Percentiles rank a stretch among this genome's conserved stretches.
Evolutionary conservation across 805 yeast species (phyloP).

Genomic region (Candida glaebosa): DNA sequence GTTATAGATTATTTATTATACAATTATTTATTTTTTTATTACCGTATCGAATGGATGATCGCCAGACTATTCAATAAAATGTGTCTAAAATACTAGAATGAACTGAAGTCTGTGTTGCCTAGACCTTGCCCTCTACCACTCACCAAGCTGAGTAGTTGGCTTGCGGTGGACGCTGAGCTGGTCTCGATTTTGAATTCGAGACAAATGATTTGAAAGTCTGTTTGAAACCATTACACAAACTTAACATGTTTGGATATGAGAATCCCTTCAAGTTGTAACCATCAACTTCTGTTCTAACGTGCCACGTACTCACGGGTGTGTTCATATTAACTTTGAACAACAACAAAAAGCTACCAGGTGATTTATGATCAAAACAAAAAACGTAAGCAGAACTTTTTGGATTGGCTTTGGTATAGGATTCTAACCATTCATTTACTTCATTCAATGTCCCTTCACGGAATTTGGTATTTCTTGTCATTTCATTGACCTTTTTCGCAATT

Average conservation of each 20-base stretch:
- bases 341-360: conserved; percentile 91
- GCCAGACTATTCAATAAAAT: not conserved
- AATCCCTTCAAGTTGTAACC: conserved; percentile 80
- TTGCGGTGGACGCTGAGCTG: conserved; percentile 13
- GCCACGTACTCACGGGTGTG: conserved; percentile 76
- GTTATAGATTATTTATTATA: not conserved
- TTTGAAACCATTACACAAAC: conserved; percentile 94
- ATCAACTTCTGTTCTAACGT: conserved; percentile 83
- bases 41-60: not conserved
- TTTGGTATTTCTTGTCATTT: conserved; percentile 82
- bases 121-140: not conserved
- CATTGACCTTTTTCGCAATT: conserved; percentile 76
- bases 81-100: not conserved
- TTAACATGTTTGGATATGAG: conserved; percentile 83
- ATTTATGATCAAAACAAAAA: conserved; percentile 83
- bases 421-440: conserved; percentile 84
- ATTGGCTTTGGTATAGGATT: conserved; percentile 85
- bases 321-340: conserved; percentile 78
- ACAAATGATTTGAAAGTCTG: conserved; percentile 44
- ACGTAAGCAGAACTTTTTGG: conserved; percentile 87
- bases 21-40: conserved; percentile 3
- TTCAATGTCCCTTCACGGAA: conserved; percentile 75
- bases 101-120: conserved; percentile 1
- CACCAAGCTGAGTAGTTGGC: not conserved
- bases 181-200: conserved; percentile 13